phyloP scores from a whole-genome alignment of 2,329 filamentous ascomycete species.

The Pyricularia sp. region DNA sequence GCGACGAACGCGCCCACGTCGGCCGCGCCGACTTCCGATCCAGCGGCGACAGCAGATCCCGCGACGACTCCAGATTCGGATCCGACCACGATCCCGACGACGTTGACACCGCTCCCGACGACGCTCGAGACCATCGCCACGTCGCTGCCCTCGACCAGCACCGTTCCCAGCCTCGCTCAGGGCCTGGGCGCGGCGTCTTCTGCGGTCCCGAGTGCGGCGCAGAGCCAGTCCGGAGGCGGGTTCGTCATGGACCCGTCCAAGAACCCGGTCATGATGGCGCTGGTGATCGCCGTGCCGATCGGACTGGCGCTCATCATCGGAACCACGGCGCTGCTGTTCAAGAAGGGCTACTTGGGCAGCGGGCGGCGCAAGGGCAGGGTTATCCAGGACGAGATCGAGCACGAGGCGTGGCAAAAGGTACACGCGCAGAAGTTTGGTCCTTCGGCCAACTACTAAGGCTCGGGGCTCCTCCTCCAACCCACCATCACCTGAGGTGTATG shows the following conservation, averaged over 20 bases:
- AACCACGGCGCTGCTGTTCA: slow-evolving; percentile 2
- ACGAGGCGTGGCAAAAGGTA: slow-evolving; percentile 6
- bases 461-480: neutral
- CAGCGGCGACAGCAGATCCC: neutral
- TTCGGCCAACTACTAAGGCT: slow-evolving; percentile 3
- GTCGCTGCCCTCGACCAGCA: neutral
- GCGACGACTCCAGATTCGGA: neutral
- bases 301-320: neutral
- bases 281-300: slow-evolving; percentile 2
- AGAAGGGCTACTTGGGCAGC: slow-evolving; percentile 3
- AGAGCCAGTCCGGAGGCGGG: neutral
- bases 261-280: slow-evolving; percentile 5
- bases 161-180: neutral
- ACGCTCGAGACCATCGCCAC: neutral
- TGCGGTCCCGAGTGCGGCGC: neutral
- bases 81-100: neutral
- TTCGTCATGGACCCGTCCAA: slow-evolving; percentile 2
- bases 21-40: neutral
- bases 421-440: slow-evolving; percentile 5
- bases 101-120: neutral
- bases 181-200: neutral
- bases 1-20: neutral
- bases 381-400: slow-evolving; percentile 4
- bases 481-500: neutral
- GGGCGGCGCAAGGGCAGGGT: neutral